These are phyloP conservation scores for Fomitopsis betulina DNA, from an alignment of 1,284 basidiomycete species.

Conservation along the genomic window DNA sequence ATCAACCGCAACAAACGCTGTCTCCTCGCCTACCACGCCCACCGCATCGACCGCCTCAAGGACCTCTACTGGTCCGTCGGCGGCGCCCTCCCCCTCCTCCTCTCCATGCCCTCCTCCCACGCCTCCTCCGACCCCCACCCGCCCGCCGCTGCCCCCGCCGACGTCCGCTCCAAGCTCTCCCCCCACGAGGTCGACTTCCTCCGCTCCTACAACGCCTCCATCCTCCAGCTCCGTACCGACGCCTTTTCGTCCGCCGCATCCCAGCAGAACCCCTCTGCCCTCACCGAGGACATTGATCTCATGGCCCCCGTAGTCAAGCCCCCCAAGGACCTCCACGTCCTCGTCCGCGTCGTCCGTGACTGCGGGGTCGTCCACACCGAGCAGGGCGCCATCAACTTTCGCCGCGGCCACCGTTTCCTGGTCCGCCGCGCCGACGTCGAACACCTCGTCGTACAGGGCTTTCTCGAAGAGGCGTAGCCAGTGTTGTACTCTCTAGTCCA, in stretches of 20 bases:
- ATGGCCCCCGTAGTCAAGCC: conserved; percentile 74
- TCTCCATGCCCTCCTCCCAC: conserved; percentile 46
- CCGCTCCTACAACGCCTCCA: conserved; percentile 74
- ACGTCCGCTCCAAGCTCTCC: conserved; percentile 75
- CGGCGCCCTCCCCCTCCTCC: conserved; percentile 86
- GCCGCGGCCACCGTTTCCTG: conserved; percentile 85
- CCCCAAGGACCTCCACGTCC: conserved; percentile 78
- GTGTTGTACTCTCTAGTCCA: neutral
- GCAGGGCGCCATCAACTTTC: conserved; percentile 82
- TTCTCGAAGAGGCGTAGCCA: conserved; percentile 61
- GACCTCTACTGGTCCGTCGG: conserved; percentile 90
- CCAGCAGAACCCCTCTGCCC: neutral
- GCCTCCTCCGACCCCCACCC: conserved; percentile 2
- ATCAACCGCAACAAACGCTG: conserved; percentile 91
- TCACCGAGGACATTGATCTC: conserved; percentile 71
- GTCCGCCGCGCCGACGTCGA: conserved; percentile 86
- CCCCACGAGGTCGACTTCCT: conserved; percentile 92
- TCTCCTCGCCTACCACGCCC: conserved; percentile 87
- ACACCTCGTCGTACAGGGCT: conserved; percentile 88
- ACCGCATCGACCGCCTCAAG: conserved; percentile 78
- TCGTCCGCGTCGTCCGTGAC: conserved; percentile 76
- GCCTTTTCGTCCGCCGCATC: conserved; percentile 61
- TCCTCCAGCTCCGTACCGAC: conserved; percentile 76
- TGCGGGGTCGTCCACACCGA: conserved; percentile 91
- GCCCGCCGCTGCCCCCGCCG: conserved; percentile 25